Evolutionary conservation across 495 filamentous ascomycete genomes (phyloP), one percentile per base, ranked within the genome.

Genomic region (Neurospora sp.): DNA sequence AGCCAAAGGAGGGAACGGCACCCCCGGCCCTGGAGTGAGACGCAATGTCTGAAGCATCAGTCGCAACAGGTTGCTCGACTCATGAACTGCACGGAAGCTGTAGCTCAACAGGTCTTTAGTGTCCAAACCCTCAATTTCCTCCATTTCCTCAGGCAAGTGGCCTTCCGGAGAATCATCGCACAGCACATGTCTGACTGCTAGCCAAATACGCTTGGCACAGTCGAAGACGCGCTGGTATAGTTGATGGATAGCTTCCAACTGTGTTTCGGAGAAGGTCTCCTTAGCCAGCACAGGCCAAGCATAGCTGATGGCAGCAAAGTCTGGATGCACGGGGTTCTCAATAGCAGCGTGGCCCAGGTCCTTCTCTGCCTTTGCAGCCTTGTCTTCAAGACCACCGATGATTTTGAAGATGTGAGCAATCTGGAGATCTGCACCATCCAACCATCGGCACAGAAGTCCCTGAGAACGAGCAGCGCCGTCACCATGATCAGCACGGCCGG

Each of bases 91-190:
- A 76, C 96, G 88, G 88, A 97, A 99, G 59, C 91, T 95, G 77
- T 97, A 99, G 39, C 94, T 97, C 65, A 98, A 83, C 40, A 94
- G 84, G 77, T 95, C 93, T 77, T 98, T 97, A 0, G 94, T 94
- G 68, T 90, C 88, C 1, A 89, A 80, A 3, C 91, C 90, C 31
- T 91, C 86, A n/a, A 84, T 82, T 11, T 88, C 87, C 70, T 94
- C 91, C 20, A 90, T 76, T 9, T 93, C 89, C 74, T 92, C 88
- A 2, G 93, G 91, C 2, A 92, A 83, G 80, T 94, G 89, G 3
- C 96, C 94, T 80, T 98, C 95, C 0, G 96, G 96, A 12, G 94
- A 94, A 76, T 97, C 95, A 74, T 93, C 88, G 76, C 96, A 99
- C 4, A 99, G 86, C 14, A 94, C 86, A 68, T 89, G 85, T 75